These are phyloP conservation scores for Thermomyces lanuginosus DNA, from an alignment of 2,329 filamentous ascomycete species.

Conservation along the genomic window DNA sequence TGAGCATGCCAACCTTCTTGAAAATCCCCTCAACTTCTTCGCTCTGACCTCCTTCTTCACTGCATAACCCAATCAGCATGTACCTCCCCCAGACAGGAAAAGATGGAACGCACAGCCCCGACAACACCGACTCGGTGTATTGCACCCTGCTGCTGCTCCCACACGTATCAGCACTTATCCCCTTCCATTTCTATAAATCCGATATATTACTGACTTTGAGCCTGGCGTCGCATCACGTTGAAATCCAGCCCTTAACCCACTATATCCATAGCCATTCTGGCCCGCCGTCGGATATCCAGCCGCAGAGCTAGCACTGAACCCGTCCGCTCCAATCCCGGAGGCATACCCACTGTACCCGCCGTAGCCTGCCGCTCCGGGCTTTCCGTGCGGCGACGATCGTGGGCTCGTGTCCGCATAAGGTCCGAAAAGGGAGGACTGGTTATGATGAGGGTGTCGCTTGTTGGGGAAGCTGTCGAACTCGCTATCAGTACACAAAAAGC, in stretches of 20 bases:
- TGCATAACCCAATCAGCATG: background rate
- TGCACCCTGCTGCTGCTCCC: slow-evolving; percentile 46
- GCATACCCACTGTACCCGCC: slow-evolving; percentile 13
- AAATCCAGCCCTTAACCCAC: too few relatives aligned
- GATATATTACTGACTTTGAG: slow-evolving; percentile 27
- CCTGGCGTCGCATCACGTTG: slow-evolving; percentile 60
- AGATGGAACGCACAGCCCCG: slow-evolving; percentile 3
- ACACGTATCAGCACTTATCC: slow-evolving; percentile 1
- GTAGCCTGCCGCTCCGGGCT: slow-evolving; percentile 36
- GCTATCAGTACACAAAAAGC: slow-evolving; percentile 1
- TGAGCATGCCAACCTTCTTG: slow-evolving; percentile 75
- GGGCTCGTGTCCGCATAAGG: slow-evolving; percentile 42
- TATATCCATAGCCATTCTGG: slow-evolving; percentile 12
- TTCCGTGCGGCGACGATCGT: slow-evolving; percentile 25
- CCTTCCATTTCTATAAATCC: background rate
- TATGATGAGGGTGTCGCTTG: slow-evolving; percentile 51
- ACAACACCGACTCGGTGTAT: slow-evolving; percentile 75
- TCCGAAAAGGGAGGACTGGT: slow-evolving; percentile 56
- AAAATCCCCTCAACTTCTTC: slow-evolving; percentile 74
- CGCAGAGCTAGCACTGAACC: slow-evolving; percentile 5
- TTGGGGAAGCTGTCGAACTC: slow-evolving; percentile 45
- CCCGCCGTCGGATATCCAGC: slow-evolving; percentile 9
- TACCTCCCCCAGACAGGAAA: background rate
- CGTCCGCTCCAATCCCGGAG: slow-evolving; percentile 6
- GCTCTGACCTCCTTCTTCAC: background rate